These are phyloP conservation scores for Gracilariopsis chorda DNA, from an alignment of 23 red algal species.

Conservation along the genomic window DNA sequence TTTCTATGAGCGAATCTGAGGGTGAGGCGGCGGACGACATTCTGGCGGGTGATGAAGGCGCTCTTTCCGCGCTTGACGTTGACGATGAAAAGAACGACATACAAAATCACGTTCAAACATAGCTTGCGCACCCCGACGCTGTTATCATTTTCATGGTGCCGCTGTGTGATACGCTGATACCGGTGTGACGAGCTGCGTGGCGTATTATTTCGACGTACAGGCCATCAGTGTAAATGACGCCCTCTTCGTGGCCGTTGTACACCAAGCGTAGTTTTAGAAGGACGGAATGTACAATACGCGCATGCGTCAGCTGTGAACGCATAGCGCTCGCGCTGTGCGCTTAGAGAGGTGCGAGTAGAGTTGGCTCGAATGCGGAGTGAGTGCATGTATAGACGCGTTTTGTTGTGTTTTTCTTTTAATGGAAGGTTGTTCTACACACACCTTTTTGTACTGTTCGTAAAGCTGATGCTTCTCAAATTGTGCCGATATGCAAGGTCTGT, in stretches of 20 bases:
- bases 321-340: too few species aligned
- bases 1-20: conserved; percentile 70
- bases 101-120: neutral
- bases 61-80: conserved; percentile 15
- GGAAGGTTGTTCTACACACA: too few species aligned
- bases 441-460: too few species aligned
- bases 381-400: too few species aligned
- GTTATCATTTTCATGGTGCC: too few species aligned
- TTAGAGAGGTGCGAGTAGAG: too few species aligned
- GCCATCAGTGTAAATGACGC: conserved; percentile 1
- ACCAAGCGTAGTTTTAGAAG: neutral
- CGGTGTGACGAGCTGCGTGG: neutral
- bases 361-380: too few species aligned
- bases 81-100: conserved; percentile 2
- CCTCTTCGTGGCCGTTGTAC: neutral
- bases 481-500: too few species aligned
- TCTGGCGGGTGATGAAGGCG: neutral
- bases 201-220: conserved; percentile 30
- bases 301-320: neutral
- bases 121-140: neutral
- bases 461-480: too few species aligned
- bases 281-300: neutral
- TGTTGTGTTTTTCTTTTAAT: too few species aligned
- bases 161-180: too few species aligned
- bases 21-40: conserved; percentile 43